Evolutionary conservation across 2,329 filamentous ascomycete genomes (phyloP), one percentile per base, ranked within the genome.

Genomic region (Fusarium pilosicola): DNA sequence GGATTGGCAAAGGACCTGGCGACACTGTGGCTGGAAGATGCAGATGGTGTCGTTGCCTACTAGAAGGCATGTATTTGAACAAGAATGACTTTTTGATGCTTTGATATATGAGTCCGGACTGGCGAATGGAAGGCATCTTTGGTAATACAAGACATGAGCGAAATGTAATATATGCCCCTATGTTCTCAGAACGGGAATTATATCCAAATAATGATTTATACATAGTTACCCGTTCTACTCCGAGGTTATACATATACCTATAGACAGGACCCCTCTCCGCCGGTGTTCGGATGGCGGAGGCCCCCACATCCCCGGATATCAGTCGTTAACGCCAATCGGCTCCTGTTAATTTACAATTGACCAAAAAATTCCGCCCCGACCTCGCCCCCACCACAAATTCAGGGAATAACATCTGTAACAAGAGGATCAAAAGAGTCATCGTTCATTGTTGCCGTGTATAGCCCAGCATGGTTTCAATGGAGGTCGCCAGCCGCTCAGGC

Each of bases 1-100:
- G 93, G 91, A 6, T 81, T 97, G 78, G 93, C 94, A 20, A 90
- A 88, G 80, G 94, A 96, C 74, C 83, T 97, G 78, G 92, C 90
- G 20, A 88, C 86, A 77, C 85, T 92, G 60, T 95, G 92, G 91
- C 82, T 93, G 39, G 86, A 88, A 64, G 91, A 93, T 72, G 90
- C 90, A 24, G 90, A 93, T 79, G 86, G 85, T 57, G 83, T 85
- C 60, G 85, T 85, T 45, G 71, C 84, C 72, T 86, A 83, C 74
- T 85, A 75, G 55, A 60, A 63, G 54, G 55, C 61, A 49, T 68
- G 62, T 72, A 73, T 74, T 68, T 52, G 60, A 73, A 71, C 51
- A 54, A 64, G 63, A 65, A 57, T 55, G 61, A 64, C 26, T 51
- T 60, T 42, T 59, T 62, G 62, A 38, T 65, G 68, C 30, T 69